These are phyloP conservation scores for Asterophora lycoperdoides DNA, from an alignment of 768 basidiomycete species.

Conservation along the genomic window DNA sequence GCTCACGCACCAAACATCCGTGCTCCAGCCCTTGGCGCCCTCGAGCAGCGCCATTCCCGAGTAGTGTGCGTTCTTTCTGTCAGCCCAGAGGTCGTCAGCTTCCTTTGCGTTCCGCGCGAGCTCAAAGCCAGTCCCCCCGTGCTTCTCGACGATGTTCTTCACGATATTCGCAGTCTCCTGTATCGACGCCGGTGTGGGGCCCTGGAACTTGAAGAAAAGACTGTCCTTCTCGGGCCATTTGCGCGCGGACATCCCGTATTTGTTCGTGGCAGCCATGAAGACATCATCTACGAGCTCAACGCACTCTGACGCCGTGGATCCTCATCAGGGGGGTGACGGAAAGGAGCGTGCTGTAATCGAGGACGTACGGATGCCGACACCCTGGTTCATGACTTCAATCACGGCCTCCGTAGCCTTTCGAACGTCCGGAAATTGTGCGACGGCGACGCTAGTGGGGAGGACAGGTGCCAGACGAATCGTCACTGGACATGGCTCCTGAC, in stretches of 20 bases:
- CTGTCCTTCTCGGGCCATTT: slow-evolving; percentile 63
- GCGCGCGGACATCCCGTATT: slow-evolving; percentile 46
- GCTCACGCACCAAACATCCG: slow-evolving; percentile 64
- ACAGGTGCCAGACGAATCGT: slow-evolving; percentile 80
- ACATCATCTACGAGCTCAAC: slow-evolving; percentile 76
- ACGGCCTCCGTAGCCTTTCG: slow-evolving; percentile 71
- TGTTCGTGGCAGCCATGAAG: slow-evolving; percentile 62
- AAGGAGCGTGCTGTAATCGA: background rate
- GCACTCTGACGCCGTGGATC: slow-evolving; percentile 49
- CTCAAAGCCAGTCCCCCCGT: slow-evolving; percentile 65
- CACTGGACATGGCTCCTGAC: slow-evolving; percentile 33
- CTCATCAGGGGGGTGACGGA: background rate
- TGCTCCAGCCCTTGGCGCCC: slow-evolving; percentile 58
- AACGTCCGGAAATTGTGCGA: slow-evolving; percentile 78
- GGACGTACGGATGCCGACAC: slow-evolving; percentile 70
- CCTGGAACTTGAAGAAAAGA: slow-evolving; percentile 88
- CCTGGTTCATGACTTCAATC: slow-evolving; percentile 64
- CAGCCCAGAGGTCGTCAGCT: slow-evolving; percentile 69
- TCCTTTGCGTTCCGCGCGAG: slow-evolving; percentile 62
- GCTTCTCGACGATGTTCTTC: slow-evolving; percentile 50
- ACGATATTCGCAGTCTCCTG: slow-evolving; percentile 58
- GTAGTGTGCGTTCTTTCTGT: slow-evolving; percentile 64
- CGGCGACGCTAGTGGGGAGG: slow-evolving; percentile 77
- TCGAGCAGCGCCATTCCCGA: slow-evolving; percentile 60
- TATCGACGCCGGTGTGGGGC: slow-evolving; percentile 55